Percentiles rank a stretch among this genome's conserved stretches.
Evolutionary conservation across 768 basidiomycete genomes (phyloP).

Genomic region (Naganishia friedmannii): DNA sequence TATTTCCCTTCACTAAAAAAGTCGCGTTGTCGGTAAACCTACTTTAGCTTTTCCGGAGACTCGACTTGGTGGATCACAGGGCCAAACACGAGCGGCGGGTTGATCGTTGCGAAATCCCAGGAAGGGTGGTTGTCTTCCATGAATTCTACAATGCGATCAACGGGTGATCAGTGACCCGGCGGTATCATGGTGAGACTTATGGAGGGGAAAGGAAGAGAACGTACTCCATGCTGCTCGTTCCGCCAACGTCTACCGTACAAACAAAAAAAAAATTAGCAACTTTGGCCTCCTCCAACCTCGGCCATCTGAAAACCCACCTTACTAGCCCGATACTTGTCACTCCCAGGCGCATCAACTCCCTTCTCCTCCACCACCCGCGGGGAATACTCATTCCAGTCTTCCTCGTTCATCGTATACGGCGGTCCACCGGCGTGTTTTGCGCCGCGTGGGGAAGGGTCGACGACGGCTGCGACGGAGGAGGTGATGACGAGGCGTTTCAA

Average conservation of each 20-base stretch:
- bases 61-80: conserved; percentile 54
- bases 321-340: conserved; percentile 51
- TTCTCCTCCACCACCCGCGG: conserved; percentile 57
- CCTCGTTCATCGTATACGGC: conserved; percentile 45
- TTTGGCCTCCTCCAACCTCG: neutral
- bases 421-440: conserved; percentile 36
- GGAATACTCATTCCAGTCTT: conserved; percentile 64
- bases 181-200: too few relatives aligned
- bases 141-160: conserved; percentile 33
- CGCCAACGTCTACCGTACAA: conserved; percentile 37
- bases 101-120: conserved; percentile 47
- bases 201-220: conserved; percentile 5
- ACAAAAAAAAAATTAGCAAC: conserved; percentile 1
- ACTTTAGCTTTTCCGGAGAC: conserved; percentile 52
- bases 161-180: neutral
- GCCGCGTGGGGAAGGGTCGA: conserved; percentile 44
- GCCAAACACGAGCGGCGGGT: conserved; percentile 52
- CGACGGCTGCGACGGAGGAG: conserved; percentile 59
- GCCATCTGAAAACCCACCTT: conserved; percentile 22
- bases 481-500: conserved; percentile 71
- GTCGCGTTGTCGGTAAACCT: conserved; percentile 17
- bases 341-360: conserved; percentile 55
- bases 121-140: conserved; percentile 47
- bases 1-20: neutral
- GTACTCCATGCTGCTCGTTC: conserved; percentile 42